Base-by-base conservation (phyloP, 1,139 yeast genomes). In the Blastobotrys elegans region DNA sequence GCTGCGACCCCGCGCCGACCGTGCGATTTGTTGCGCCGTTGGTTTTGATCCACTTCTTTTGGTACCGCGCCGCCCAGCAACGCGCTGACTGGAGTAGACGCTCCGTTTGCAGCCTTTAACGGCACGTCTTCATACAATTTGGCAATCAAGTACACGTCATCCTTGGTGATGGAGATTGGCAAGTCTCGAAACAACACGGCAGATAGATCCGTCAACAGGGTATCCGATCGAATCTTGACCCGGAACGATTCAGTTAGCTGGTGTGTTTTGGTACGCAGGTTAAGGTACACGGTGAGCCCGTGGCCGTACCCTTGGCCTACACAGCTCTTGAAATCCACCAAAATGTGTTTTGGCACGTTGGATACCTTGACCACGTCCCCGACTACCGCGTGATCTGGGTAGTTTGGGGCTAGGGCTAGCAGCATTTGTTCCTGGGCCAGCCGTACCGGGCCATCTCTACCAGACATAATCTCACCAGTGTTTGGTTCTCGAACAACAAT, bases 1-100 rank as follows among this genome's bases (percentile, higher is more conserved):
- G 90, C 90, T 37, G 94, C 95, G 16, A 88, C 79, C 50, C 96
- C 96, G 61, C 83, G 81, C 60, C 86, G 80, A 40, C 84, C 77
- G 48, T 73, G 59, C 49, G 35, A 16, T 46, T 49, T 36, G 49
- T 38, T 8, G 26, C n/a, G 5, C 11, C 33, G 31, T 3, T 17
- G 24, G 8, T 30, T 22, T 10, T 18, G 13, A 20, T 6, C 13
- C 6, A n/a, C 31, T 6, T 14, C 17, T 8, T 18, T 18, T 13
- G 46, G 26, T 3, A 3, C 22, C 20, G 35, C 29, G 14, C 30
- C 38, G 14, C 52, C 50, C 7, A 44, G 22, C 29, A 48, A 32
- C 17, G 38, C 18, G n/a, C 24, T 14, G 16, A 45, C 24, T 8
- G 51, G 47, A 7, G 47, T 33, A 5, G 51, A 13, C 5, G 29